phyloP scores from a whole-genome alignment of 2,329 filamentous ascomycete species.

The Byssoonygena ceratinophila region DNA sequence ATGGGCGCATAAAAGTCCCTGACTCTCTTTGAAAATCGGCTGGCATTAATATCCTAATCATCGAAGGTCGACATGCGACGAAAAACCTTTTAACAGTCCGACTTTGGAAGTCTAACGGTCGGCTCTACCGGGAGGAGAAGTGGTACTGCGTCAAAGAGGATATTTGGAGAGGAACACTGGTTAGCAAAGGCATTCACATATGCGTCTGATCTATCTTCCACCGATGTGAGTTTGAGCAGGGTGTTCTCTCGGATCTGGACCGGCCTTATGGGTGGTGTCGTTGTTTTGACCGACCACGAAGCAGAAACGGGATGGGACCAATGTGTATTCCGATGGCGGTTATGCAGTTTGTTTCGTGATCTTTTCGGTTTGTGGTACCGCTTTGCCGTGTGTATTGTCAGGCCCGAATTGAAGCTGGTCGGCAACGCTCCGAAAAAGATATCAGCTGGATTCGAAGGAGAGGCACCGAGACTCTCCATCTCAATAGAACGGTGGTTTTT shows the following conservation, averaged over 20 bases:
- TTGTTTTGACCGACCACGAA: neutral
- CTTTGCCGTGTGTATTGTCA: constrained; percentile 1
- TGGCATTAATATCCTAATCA: neutral
- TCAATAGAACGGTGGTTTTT: constrained; percentile 3
- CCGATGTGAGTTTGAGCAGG: neutral
- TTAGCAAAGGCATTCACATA: neutral
- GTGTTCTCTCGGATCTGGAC: constrained; percentile 1
- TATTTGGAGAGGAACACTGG: neutral
- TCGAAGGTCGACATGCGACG: neutral
- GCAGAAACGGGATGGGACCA: neutral
- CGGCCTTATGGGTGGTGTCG: neutral
- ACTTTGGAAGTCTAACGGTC: neutral
- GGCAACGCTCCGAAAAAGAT: neutral
- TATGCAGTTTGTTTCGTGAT: neutral
- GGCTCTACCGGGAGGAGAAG: neutral
- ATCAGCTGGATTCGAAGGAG: neutral
- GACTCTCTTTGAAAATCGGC: too few species aligned
- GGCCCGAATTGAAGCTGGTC: constrained; percentile 1
- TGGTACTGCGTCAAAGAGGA: neutral
- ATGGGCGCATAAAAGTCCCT: too few species aligned
- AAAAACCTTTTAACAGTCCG: constrained; percentile 1
- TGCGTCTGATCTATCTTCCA: neutral
- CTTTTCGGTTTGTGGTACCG: neutral
- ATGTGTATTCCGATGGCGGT: neutral
- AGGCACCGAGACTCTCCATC: neutral